Percentiles rank a stretch among this genome's conserved stretches.
Evolutionary conservation across 768 basidiomycete genomes (phyloP).

Genomic region (Myochromella boudieri): DNA sequence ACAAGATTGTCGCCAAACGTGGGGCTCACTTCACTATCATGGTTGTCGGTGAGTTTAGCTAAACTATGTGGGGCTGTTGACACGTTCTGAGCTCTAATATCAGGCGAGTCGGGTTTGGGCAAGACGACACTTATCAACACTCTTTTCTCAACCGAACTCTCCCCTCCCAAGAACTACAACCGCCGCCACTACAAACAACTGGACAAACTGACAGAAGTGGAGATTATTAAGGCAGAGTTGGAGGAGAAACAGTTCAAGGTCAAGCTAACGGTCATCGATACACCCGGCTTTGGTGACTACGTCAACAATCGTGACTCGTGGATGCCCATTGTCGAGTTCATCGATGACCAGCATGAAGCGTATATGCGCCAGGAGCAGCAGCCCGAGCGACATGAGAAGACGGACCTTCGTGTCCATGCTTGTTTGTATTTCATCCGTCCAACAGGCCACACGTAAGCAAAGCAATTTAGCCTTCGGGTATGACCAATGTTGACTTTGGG

Average conservation of each 20-base stretch:
- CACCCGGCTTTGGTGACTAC: constrained; percentile 99
- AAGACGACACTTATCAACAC: constrained; percentile 99
- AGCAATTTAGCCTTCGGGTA: neutral
- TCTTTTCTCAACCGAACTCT: constrained; percentile 96
- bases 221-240: constrained; percentile 98
- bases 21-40: constrained; percentile 99
- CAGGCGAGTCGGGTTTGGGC: constrained; percentile 95
- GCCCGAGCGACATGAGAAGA: constrained; percentile 92
- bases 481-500: constrained; percentile 3
- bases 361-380: constrained; percentile 99
- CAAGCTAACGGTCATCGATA: constrained; percentile 98
- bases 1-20: constrained; percentile 98
- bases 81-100: constrained; percentile 3
- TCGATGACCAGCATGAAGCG: constrained; percentile 93
- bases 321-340: constrained; percentile 98
- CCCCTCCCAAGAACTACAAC: constrained; percentile 85
- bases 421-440: constrained; percentile 97
- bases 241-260: constrained; percentile 99
- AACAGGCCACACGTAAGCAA: constrained; percentile 90
- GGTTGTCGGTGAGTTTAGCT: constrained; percentile 81
- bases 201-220: constrained; percentile 97
- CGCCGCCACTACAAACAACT: constrained; percentile 92
- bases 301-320: constrained; percentile 99
- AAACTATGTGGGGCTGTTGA: neutral
- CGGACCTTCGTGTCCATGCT: constrained; percentile 92